phyloP scores from a whole-genome alignment of 2,329 filamentous ascomycete species.

The Paraphoma chrysanthemicola region DNA sequence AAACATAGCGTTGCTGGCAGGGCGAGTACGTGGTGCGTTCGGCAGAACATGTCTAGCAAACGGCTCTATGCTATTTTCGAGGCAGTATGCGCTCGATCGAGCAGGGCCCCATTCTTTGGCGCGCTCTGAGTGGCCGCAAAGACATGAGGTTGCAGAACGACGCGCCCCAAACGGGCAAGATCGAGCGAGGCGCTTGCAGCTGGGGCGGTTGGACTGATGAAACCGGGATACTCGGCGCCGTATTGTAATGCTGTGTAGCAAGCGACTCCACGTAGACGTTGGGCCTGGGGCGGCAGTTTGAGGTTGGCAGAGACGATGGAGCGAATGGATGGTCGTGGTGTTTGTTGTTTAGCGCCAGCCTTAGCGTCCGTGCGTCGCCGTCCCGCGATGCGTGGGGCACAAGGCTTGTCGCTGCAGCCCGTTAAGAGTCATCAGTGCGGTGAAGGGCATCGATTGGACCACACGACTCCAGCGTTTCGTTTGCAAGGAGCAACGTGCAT shows the following conservation, averaged over 20 bases:
- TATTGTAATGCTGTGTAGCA: conserved; percentile 18
- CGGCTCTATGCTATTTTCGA: conserved; percentile 35
- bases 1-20: conserved; percentile 44
- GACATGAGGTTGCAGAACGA: conserved; percentile 29
- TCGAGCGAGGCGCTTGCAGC: conserved; percentile 43
- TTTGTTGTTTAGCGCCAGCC: conserved; percentile 38
- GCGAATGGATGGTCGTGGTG: conserved; percentile 41
- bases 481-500: conserved; percentile 32
- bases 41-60: conserved; percentile 32
- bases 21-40: conserved; percentile 37
- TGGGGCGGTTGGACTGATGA: conserved; percentile 46
- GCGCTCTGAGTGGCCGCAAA: conserved; percentile 35
- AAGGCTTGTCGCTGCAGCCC: conserved; percentile 16
- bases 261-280: conserved; percentile 8
- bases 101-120: conserved; percentile 17
- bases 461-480: conserved; percentile 42
- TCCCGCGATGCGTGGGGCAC: conserved; percentile 22
- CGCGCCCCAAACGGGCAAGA: conserved; percentile 26
- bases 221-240: conserved; percentile 40
- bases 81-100: conserved; percentile 20
- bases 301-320: conserved; percentile 30
- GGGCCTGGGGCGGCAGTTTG: conserved; percentile 41
- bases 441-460: conserved; percentile 35
- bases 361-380: conserved; percentile 23
- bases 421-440: conserved; percentile 41